Base-by-base conservation (phyloP, 2,329 filamentous ascomycete genomes). In the Zymoseptoria brevis region DNA sequence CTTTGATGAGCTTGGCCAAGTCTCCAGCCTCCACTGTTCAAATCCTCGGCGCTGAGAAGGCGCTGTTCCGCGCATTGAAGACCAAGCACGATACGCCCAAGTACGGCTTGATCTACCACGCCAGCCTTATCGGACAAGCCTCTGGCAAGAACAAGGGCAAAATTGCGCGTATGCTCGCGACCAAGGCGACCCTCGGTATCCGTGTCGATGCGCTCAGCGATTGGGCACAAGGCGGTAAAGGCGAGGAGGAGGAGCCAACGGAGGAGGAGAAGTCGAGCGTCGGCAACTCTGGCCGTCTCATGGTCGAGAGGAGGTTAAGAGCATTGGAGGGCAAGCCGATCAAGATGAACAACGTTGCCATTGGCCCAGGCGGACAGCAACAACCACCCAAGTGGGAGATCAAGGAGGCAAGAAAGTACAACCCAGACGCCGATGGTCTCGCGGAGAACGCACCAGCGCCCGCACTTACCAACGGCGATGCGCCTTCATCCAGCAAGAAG, bases 121-220 rank as follows among this genome's bases (percentile, higher is more conserved):
- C 89, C 54, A 94, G 90, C 26, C 84, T 99, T 52, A 95, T 99
- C 66, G 95, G 94, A 51, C 94, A 99, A 79, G 94, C 94, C 29
- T 96, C 90, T 19, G 94, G 94, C 71, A 93, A 90, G 81, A 97
- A 97, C 82, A 99, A 99, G 87, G 94, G 94, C 70, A 99, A 99
- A 82, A 96, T 99, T 72, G 94, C 94, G 50, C 90, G 94, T 83
- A 91, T 96, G 81, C 83, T 99, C 62, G 89, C 94, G 54, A 88
- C 93, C 67, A 97, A 97, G 82, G 87, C 93, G 53, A 90, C 94
- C 24, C 84, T 99, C 55, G 92, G 92, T 81, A 81, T 96, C 54
- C 91, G 94, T 77, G 89, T 96, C 54, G 94, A 99, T 75, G 90
- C 94, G 26, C 83, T 95, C 51, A 86, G 87, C 57, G 88, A 92